Evolutionary conservation across 192 early-diverging fungal genomes (phyloP).

Genomic region (Coemansia sp.): DNA sequence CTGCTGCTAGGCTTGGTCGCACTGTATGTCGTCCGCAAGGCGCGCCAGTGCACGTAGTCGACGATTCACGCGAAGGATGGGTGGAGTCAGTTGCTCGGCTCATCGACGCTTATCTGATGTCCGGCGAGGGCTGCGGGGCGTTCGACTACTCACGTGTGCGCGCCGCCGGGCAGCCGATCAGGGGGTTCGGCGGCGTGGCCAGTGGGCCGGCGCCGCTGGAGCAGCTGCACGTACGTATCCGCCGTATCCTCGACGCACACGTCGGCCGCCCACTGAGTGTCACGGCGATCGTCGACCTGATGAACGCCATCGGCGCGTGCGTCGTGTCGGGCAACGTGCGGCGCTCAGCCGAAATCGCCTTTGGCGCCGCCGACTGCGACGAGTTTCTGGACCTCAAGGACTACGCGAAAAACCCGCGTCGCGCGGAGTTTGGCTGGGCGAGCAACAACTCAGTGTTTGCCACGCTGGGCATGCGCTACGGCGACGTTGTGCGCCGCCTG

Average conservation of each 20-base stretch:
- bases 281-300: conserved; percentile 50
- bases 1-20: neutral
- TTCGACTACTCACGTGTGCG: conserved; percentile 45
- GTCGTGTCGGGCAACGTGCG: conserved; percentile 55
- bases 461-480: conserved; percentile 47
- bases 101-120: conserved; percentile 46
- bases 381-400: conserved; percentile 56
- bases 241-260: conserved; percentile 14
- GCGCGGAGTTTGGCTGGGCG: conserved; percentile 51
- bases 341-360: conserved; percentile 54
- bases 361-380: conserved; percentile 39
- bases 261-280: conserved; percentile 25
- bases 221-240: conserved; percentile 33
- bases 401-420: conserved; percentile 50
- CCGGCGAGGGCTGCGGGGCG: neutral
- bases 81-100: conserved; percentile 39
- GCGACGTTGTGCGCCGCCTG: conserved; percentile 23
- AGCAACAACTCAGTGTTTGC: conserved; percentile 55
- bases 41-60: neutral
- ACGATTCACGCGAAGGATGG: conserved; percentile 54
- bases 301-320: conserved; percentile 56
- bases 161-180: conserved; percentile 32
- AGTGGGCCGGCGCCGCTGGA: conserved; percentile 44
- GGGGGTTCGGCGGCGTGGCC: conserved; percentile 50
- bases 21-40: neutral